Evolutionary conservation across 2,329 filamentous ascomycete species (phyloP).

Genomic region (Dactylonectria macrodidyma): DNA sequence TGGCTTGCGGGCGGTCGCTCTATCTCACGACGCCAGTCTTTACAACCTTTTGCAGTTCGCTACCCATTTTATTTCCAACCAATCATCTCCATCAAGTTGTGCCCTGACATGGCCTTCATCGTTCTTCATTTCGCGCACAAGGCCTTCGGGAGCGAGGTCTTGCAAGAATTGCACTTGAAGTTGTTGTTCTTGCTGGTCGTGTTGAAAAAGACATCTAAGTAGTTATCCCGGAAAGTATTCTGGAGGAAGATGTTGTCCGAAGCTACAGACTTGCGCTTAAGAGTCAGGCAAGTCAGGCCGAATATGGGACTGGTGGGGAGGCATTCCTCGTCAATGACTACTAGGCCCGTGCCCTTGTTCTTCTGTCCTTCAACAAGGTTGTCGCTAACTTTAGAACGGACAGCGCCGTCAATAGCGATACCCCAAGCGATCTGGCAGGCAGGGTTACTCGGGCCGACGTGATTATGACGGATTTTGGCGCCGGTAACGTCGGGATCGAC

Average conservation of each 20-base stretch:
- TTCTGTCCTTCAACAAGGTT: constrained; percentile 49
- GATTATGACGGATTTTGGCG: constrained; percentile 50
- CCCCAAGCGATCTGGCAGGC: constrained; percentile 38
- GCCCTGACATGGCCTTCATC: too few species aligned
- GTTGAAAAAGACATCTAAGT: constrained; percentile 43
- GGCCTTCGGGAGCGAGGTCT: too few species aligned
- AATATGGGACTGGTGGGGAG: neutral
- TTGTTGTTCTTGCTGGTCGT: constrained; percentile 27
- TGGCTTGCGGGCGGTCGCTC: too few species aligned
- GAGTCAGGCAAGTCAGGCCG: constrained; percentile 35
- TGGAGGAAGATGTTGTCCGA: constrained; percentile 46
- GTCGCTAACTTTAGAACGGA: constrained; percentile 45
- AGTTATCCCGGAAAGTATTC: constrained; percentile 50
- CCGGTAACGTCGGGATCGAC: constrained; percentile 52
- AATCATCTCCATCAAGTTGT: too few species aligned
- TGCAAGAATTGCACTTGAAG: too few species aligned
- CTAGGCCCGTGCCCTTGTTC: constrained; percentile 40
- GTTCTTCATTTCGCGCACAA: too few species aligned
- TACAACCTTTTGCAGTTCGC: too few species aligned
- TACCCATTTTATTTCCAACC: too few species aligned
- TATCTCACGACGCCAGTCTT: too few species aligned
- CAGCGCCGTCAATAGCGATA: constrained; percentile 49
- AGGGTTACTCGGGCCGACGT: constrained; percentile 41
- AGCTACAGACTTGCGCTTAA: constrained; percentile 34
- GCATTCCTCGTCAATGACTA: constrained; percentile 46